phyloP scores from a whole-genome alignment of 768 basidiomycete species.

The Leccinum olivaceopallidum region DNA sequence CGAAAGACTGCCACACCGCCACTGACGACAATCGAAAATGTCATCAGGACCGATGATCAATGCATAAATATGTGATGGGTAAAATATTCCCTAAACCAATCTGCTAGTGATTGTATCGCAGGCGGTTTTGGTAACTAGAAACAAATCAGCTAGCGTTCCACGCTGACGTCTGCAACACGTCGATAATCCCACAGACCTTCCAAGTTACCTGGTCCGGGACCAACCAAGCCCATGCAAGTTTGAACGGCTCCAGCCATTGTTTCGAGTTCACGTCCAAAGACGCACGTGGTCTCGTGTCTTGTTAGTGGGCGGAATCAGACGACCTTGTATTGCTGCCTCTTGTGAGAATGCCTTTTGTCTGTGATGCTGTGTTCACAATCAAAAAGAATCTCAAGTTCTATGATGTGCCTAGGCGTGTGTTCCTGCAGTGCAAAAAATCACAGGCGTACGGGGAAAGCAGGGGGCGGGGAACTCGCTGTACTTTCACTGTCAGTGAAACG shows the following conservation, averaged over 20 bases:
- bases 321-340: neutral
- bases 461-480: neutral
- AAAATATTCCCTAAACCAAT: neutral
- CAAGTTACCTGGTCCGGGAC: neutral
- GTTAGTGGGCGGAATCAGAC: conserved; percentile 9
- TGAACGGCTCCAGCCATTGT: neutral
- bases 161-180: neutral
- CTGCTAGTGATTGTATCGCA: conserved; percentile 3
- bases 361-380: neutral
- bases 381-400: conserved; percentile 2
- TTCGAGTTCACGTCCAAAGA: neutral
- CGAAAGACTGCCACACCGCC: conserved; percentile 11
- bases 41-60: conserved; percentile 15
- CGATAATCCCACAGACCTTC: neutral
- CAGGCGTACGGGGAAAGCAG: conserved; percentile 1
- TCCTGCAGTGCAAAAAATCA: neutral
- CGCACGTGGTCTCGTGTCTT: neutral
- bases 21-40: conserved; percentile 3
- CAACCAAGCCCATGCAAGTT: neutral
- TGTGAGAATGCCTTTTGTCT: conserved; percentile 9
- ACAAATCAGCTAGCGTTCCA: neutral
- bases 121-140: conserved; percentile 6
- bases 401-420: conserved; percentile 9
- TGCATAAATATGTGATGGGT: neutral
- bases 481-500: conserved; percentile 2